Base-by-base conservation (phyloP, 371 early-diverging fungal species). In the Mortierella sp. region DNA sequence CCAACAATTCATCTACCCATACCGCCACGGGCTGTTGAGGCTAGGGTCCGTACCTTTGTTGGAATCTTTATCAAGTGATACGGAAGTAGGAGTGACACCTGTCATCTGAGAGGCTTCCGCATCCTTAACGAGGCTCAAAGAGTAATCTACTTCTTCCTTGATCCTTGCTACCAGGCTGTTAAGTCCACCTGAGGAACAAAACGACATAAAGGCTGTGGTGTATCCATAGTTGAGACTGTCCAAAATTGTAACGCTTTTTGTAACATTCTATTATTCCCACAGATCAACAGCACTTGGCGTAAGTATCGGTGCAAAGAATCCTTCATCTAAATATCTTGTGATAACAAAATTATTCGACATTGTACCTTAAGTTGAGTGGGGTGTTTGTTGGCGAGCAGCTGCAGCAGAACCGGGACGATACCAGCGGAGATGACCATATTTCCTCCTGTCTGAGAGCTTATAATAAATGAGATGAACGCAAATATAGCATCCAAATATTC, bases 381-480 rank as follows among this genome's bases (percentile, higher is more conserved):
- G 21, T 86, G 80, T 59, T 85, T 84, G 70, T 89, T 90, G 1
- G 84, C 83, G 21, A 96, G 81, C 3, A 92, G 86, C 55, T 89
- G 86, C 21, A 93, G 84, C 43, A 98, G 85, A 1, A 92, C 86
- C 2, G 94, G 93, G 47, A 98, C 91, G 22, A 97, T 88, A 11
- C 98, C 99, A 10, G 97, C 96, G 28, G 96, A 90, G 68, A 96
- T 93, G 16, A 98, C 86, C 93, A 97, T 95, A 72, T 91, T 93
- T 13, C 96, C 96, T 58, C 98, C 96, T 3, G 91, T 88, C 75
- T 93, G 94, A 16, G 92, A 94, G 65, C 91, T 88, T 40, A 94
- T 87, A 53, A 98, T 84, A 60, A 90, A 93, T 0, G 93, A 84
- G 16, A 97, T 78, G 59, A 97, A 90, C 1, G 88, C 85, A 73